These are phyloP conservation scores for Eutypa lata DNA, from an alignment of 2,329 filamentous ascomycete genomes.

Conservation along the genomic window DNA sequence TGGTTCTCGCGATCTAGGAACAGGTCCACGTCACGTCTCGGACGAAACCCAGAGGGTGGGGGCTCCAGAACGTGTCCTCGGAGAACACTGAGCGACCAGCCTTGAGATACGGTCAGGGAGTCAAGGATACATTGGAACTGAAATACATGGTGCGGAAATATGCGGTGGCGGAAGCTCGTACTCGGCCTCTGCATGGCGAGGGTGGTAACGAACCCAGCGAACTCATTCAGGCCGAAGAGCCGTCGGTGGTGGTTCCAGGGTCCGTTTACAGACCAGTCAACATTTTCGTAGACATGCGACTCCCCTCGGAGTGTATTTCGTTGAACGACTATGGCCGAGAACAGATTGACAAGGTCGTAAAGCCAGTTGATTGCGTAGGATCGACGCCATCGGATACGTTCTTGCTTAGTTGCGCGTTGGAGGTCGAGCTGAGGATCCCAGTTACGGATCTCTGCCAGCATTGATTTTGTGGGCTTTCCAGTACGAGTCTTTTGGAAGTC, in stretches of 20 bases:
- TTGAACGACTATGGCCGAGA: constrained; percentile 37
- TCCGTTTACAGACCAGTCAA: constrained; percentile 40
- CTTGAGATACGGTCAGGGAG: constrained; percentile 39
- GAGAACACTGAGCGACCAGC: constrained; percentile 35
- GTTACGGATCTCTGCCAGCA: constrained; percentile 34
- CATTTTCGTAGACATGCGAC: constrained; percentile 28
- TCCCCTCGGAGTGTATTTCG: constrained; percentile 32
- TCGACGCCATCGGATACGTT: constrained; percentile 44
- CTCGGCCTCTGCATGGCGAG: constrained; percentile 43
- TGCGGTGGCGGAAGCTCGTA: constrained; percentile 33
- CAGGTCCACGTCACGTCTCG: constrained; percentile 38
- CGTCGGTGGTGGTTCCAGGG: constrained; percentile 34
- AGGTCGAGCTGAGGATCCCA: constrained; percentile 43
- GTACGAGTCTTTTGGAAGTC: constrained; percentile 43
- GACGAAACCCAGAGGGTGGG: constrained; percentile 33
- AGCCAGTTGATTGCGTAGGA: constrained; percentile 50
- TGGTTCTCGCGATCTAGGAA: constrained; percentile 38
- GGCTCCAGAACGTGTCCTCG: constrained; percentile 32
- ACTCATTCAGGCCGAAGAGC: constrained; percentile 43
- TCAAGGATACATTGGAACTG: constrained; percentile 50
- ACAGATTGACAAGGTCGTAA: constrained; percentile 48
- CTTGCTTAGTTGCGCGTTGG: constrained; percentile 30
- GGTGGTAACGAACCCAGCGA: constrained; percentile 40
- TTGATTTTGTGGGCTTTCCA: constrained; percentile 43
- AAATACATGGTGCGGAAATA: constrained; percentile 46